Conservation (phyloP, 352 stramenopile genomes). For the Globisporangium polare region DNA sequence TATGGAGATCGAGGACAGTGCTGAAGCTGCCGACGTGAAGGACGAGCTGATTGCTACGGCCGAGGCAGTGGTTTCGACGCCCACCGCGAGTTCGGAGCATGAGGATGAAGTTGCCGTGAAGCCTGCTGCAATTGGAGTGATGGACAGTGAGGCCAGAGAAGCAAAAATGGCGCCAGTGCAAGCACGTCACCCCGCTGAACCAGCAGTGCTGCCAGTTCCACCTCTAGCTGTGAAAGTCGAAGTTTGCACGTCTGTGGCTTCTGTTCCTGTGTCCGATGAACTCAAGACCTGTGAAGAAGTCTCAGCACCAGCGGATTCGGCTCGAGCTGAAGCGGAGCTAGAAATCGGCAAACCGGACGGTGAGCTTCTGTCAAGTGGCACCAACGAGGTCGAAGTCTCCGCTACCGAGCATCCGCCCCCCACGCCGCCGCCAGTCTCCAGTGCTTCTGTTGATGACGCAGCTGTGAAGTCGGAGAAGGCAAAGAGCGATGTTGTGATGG, state of each 20-base stretch:
- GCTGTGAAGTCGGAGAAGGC: background rate
- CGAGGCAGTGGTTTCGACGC: background rate
- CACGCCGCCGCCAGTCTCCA: background rate
- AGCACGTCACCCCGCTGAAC: background rate
- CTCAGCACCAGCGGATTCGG: background rate
- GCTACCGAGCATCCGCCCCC: background rate
- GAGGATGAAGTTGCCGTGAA: background rate
- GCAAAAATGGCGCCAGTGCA: background rate
- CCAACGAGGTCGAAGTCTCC: background rate
- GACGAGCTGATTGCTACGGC: background rate
- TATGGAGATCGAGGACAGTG: background rate
- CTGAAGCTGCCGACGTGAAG: background rate
- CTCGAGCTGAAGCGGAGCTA: background rate
- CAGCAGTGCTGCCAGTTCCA: background rate
- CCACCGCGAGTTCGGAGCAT: background rate
- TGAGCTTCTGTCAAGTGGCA: background rate
- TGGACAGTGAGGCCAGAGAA: conserved; percentile 15
- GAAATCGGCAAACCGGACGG: background rate
- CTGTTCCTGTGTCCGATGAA: background rate
- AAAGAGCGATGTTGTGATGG: background rate
- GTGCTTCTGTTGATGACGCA: background rate
- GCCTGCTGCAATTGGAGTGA: background rate
- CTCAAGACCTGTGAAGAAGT: background rate
- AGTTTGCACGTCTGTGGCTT: too few species aligned
- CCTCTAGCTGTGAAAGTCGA: background rate